phyloP scores from a whole-genome alignment of 768 basidiomycete genomes.

The Mycena polygramma region DNA sequence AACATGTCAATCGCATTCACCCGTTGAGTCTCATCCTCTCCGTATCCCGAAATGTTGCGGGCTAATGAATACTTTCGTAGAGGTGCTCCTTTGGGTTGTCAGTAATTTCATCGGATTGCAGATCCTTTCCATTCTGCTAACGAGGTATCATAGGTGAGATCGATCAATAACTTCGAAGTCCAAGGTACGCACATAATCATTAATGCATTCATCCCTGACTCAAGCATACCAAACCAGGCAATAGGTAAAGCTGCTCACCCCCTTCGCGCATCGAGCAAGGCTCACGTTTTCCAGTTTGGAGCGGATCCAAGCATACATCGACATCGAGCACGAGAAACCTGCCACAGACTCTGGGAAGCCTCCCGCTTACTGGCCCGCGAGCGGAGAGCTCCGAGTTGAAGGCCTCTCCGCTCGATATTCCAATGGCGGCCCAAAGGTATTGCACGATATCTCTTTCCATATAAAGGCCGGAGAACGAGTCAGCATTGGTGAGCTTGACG shows the following conservation, averaged over 20 bases:
- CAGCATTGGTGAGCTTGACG: constrained; percentile 53
- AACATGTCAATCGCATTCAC: constrained; percentile 59
- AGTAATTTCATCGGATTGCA: not conserved
- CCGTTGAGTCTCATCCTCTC: constrained; percentile 1
- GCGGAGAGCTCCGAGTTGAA: constrained; percentile 56
- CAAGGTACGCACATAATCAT: constrained; percentile 5
- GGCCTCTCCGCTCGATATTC: constrained; percentile 57
- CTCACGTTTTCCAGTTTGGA: constrained; percentile 24
- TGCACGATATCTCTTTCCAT: constrained; percentile 47
- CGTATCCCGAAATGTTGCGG: not conserved
- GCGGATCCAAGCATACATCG: constrained; percentile 46
- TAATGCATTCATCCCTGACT: not conserved
- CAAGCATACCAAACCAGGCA: constrained; percentile 36
- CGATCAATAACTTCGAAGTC: constrained; percentile 6
- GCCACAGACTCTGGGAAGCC: constrained; percentile 48
- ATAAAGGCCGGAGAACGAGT: constrained; percentile 62
- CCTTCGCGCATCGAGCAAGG: constrained; percentile 26
- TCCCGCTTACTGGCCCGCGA: constrained; percentile 64
- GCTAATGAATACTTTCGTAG: constrained; percentile 34
- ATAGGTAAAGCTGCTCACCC: not conserved
- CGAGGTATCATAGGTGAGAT: not conserved
- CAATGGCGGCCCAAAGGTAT: constrained; percentile 24
- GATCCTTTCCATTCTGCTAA: not conserved
- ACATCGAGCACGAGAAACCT: constrained; percentile 57
- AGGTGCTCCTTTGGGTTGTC: constrained; percentile 45